phyloP scores from a whole-genome alignment of 225 moss, liverwort and hornwort genomes.

The Physcomitrium patens region DNA sequence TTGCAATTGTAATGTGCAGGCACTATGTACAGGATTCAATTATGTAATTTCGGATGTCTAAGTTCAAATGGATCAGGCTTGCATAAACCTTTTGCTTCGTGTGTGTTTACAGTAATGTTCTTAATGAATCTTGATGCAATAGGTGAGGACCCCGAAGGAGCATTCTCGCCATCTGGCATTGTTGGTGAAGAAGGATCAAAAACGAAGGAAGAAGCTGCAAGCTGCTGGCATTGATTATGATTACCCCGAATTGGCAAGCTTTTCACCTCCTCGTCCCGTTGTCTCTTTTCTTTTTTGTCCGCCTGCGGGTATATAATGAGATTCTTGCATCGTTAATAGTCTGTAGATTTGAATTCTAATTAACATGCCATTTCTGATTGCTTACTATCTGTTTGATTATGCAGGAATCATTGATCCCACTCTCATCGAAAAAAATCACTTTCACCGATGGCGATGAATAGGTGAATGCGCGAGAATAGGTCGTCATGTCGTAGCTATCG shows the following conservation, averaged over 20 bases:
- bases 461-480: not conserved
- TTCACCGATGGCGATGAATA: slow-evolving; percentile 45
- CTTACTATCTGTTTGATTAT: slow-evolving; percentile 23
- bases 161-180: slow-evolving; percentile 58
- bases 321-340: not conserved
- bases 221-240: slow-evolving; percentile 81
- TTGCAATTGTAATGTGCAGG: not conserved
- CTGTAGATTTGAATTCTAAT: not conserved
- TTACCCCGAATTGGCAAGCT: slow-evolving; percentile 81
- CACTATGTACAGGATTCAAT: not conserved
- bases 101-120: not conserved
- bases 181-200: slow-evolving; percentile 67
- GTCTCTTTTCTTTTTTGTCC: not conserved
- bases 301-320: not conserved
- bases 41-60: not conserved
- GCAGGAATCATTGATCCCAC: slow-evolving; percentile 52
- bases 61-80: not conserved
- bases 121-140: slow-evolving; percentile 25
- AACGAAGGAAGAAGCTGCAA: slow-evolving; percentile 65
- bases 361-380: slow-evolving; percentile 6
- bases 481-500: not conserved
- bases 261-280: not conserved
- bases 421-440: slow-evolving; percentile 48
- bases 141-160: slow-evolving; percentile 71
- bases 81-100: not conserved